Conservation (phyloP, 495 filamentous ascomycete species). For the Talaromyces stipitatus region DNA sequence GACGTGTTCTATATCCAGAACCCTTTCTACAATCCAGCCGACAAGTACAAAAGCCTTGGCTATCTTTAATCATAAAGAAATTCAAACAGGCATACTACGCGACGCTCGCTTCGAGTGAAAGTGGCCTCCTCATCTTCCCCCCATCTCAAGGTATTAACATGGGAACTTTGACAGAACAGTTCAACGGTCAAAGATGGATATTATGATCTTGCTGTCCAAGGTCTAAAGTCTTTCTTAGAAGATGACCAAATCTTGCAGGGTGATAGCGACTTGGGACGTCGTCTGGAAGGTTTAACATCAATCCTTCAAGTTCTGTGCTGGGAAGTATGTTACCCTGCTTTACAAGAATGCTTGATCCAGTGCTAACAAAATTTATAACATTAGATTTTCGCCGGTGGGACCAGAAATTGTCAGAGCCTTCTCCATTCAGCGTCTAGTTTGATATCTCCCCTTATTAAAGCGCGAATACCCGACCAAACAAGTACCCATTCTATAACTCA, state of each 20-base stretch:
- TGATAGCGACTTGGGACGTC: not conserved
- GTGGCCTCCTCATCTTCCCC: not conserved
- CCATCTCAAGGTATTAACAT: not conserved
- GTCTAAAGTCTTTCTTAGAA: not conserved
- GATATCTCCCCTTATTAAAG: not conserved
- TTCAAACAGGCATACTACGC: constrained; percentile 4
- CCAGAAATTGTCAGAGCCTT: not conserved
- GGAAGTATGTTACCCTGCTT: not conserved
- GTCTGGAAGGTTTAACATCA: constrained; percentile 1
- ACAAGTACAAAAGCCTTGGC: not conserved
- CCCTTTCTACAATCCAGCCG: not conserved
- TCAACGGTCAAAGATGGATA: not conserved
- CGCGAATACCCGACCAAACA: not conserved
- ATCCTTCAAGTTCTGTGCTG: constrained; percentile 2
- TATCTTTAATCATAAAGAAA: not conserved
- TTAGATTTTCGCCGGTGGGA: constrained; percentile 1
- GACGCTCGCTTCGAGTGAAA: not conserved
- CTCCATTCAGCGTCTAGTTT: not conserved
- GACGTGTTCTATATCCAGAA: constrained; percentile 5
- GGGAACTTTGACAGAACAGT: not conserved
- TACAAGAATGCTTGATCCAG: not conserved
- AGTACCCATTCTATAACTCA: not conserved
- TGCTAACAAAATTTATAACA: not conserved
- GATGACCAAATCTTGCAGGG: not conserved
- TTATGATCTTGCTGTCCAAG: constrained; percentile 2